Evolutionary conservation across 2,329 filamentous ascomycete species (phyloP).

Genomic region (Dactylellina drechsleri): DNA sequence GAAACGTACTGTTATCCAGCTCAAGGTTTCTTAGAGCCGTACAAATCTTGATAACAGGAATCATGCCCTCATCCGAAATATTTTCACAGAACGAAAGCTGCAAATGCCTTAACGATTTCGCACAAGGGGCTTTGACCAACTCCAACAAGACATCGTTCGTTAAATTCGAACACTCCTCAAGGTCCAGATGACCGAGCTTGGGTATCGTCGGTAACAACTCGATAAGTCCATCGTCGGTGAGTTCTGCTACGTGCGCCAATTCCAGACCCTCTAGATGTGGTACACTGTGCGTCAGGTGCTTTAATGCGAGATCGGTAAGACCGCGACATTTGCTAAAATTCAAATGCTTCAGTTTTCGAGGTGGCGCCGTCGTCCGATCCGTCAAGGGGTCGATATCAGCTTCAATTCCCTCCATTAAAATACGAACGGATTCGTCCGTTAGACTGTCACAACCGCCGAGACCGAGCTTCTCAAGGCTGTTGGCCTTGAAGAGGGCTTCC

Average conservation of each 20-base stretch:
- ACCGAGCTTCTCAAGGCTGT: constrained; percentile 82
- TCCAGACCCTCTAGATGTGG: constrained; percentile 84
- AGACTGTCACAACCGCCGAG: constrained; percentile 82
- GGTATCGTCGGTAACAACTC: constrained; percentile 79
- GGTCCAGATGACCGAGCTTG: constrained; percentile 82
- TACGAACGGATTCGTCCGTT: constrained; percentile 76
- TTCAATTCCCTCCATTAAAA: constrained; percentile 78
- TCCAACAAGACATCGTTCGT: constrained; percentile 79
- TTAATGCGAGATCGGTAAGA: constrained; percentile 78
- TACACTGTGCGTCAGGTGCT: constrained; percentile 75
- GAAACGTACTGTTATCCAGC: constrained; percentile 78
- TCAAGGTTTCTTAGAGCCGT: constrained; percentile 75
- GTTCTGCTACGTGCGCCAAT: constrained; percentile 77
- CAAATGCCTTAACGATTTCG: constrained; percentile 76
- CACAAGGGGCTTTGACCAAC: constrained; percentile 80
- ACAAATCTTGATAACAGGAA: constrained; percentile 82
- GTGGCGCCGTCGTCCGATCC: constrained; percentile 77
- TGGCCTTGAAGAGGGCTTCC: constrained; percentile 78
- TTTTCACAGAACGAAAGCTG: constrained; percentile 91
- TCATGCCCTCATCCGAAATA: constrained; percentile 82
- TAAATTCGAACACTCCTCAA: constrained; percentile 83
- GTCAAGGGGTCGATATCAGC: constrained; percentile 85
- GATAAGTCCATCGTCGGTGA: constrained; percentile 78
- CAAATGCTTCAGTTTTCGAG: constrained; percentile 81
- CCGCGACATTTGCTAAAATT: constrained; percentile 82